phyloP scores from a whole-genome alignment of 306 rosid species.

The Lathyrus aphaca region DNA sequence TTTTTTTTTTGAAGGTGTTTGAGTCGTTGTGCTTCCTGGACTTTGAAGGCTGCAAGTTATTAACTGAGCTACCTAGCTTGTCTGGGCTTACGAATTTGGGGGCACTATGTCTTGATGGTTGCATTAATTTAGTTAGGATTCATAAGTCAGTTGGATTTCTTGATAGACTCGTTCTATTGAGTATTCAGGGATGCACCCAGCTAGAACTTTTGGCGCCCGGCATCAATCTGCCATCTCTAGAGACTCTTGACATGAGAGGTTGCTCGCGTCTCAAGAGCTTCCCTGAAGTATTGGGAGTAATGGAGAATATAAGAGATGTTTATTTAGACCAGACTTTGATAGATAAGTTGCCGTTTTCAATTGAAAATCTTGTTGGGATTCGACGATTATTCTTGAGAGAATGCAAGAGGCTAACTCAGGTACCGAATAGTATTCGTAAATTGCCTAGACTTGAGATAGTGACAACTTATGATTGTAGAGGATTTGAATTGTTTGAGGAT shows the following conservation, averaged over 20 bases:
- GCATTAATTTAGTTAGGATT: slow-evolving; percentile 10
- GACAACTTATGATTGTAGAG: neutral
- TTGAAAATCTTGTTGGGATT: slow-evolving; percentile 6
- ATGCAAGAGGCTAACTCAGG: neutral
- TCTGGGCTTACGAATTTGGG: neutral
- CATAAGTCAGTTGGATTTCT: slow-evolving; percentile 30
- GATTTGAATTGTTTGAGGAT: neutral
- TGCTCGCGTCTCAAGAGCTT: too few species aligned
- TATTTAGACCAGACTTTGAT: neutral
- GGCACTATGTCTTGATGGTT: neutral
- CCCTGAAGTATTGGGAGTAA: too few species aligned
- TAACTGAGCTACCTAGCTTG: neutral
- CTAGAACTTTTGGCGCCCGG: neutral
- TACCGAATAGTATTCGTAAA: neutral
- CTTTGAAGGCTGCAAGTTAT: slow-evolving; percentile 10
- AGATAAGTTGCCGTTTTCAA: slow-evolving; percentile 18
- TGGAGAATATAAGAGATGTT: too few species aligned
- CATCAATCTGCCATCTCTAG: slow-evolving; percentile 10
- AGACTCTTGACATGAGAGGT: too few species aligned
- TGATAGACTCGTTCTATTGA: neutral
- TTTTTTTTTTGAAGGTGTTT: neutral
- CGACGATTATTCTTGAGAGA: neutral
- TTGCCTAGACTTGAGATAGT: slow-evolving; percentile 17
- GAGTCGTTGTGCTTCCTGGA: neutral
- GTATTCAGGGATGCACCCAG: slow-evolving; percentile 21